Base-by-base conservation (phyloP, 805 yeast species). In the Lipomyces kockii region DNA sequence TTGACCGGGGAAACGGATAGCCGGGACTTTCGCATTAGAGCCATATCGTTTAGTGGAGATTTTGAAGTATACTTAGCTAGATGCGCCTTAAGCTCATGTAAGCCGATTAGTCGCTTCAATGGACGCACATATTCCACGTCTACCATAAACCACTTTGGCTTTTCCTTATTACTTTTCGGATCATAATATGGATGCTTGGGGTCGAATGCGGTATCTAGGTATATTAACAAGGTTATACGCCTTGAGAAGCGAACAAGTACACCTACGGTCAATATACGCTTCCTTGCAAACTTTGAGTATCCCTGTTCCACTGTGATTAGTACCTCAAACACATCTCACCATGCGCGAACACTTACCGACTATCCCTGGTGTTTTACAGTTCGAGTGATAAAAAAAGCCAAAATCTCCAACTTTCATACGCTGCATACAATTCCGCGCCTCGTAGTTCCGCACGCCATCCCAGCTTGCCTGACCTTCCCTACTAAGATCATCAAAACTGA, bases 381-480 rank as follows among this genome's bases (percentile, higher is more conserved):
- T 86, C 3, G 88, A 85, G 67, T 86, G 87, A 67, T 86, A 86
- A 67, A 86, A 85, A 7, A 86, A 77, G 32, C 83, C 82, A 8
- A 80, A 62, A 66, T 86, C 89, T 17, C 82, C 84, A 53, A 71
- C 70, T 22, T 75, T 68, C 89, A 86, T 86, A 51, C 77, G 76
- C 22, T 80, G 71, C 81, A 86, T 79, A 66, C 81, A 80, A 70
- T 85, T 86, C 67, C 83, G 78, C 0, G 89, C 88, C 75, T 85
- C 88, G 67, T 82, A 82, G 73, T 86, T 86, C 58, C 89, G 77
- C 11, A 86, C 88, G 0, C 89, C 89, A 68, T 84, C 85, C 89
- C 89, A 86, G 61, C 83, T 84, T 1, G 67, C 67, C 4, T 74
- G 78, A 8, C 79, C 82, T 25, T 58, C 63, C 34, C 20, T 55